These are phyloP conservation scores for Platismatia glauca DNA, from an alignment of 495 filamentous ascomycete genomes.

Conservation along the genomic window DNA sequence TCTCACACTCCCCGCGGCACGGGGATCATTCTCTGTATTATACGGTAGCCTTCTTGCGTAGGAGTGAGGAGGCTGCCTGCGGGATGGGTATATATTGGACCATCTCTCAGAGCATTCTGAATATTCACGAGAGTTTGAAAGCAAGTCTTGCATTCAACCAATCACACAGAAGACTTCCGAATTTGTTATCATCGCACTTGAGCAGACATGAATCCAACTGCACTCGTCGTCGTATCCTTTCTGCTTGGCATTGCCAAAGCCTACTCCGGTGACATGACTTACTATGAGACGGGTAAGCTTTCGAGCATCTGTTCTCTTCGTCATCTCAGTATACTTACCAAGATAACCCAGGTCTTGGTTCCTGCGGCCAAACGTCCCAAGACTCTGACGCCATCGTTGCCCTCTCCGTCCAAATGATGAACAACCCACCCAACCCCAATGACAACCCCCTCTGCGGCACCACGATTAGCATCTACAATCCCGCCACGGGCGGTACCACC, in stretches of 20 bases:
- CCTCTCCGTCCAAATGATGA: conserved; percentile 26
- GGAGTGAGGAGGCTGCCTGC: too few relatives aligned
- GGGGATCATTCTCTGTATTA: too few relatives aligned
- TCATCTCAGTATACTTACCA: too few relatives aligned
- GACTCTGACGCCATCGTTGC: conserved; percentile 30
- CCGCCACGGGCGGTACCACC: conserved; percentile 14
- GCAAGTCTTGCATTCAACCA: background rate
- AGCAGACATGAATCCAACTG: background rate
- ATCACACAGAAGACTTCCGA: background rate
- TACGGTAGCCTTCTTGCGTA: too few relatives aligned
- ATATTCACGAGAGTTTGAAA: background rate
- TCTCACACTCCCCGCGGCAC: too few relatives aligned
- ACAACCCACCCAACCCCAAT: conserved; percentile 31
- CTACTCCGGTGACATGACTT: conserved; percentile 34
- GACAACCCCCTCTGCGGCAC: conserved; percentile 34
- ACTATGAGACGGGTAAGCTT: conserved; percentile 27
- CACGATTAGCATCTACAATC: conserved; percentile 25
- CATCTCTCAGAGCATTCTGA: too few relatives aligned
- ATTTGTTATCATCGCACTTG: background rate
- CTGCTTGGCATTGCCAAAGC: background rate
- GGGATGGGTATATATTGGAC: too few relatives aligned
- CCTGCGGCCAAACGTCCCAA: conserved; percentile 30
- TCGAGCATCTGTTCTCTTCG: too few relatives aligned
- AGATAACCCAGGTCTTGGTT: conserved; percentile 33
- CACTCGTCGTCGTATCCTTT: background rate